Conservation (phyloP, 2,329 filamentous ascomycete genomes). For the Beauveria sp. region DNA sequence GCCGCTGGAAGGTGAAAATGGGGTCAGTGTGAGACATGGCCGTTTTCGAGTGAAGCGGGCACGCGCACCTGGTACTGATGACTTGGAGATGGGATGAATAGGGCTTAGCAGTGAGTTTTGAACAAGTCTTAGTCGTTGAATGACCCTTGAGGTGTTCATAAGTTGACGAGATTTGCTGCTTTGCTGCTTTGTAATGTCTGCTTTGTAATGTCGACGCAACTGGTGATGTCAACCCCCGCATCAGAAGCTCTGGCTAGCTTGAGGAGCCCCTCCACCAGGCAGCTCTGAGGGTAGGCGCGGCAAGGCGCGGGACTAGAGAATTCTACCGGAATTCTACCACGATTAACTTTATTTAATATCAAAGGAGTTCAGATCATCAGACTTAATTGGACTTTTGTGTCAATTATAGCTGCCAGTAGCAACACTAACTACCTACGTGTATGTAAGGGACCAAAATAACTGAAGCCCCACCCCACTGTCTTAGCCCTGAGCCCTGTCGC, state of each 20-base stretch:
- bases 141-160: slow-evolving; percentile 12
- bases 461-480: too few species aligned
- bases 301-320: too few species aligned
- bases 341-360: too few species aligned
- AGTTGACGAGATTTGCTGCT: neutral
- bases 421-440: too few species aligned
- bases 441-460: too few species aligned
- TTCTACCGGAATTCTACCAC: too few species aligned
- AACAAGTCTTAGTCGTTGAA: slow-evolving; percentile 10
- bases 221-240: slow-evolving; percentile 11
- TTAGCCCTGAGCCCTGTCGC: too few species aligned
- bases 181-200: slow-evolving; percentile 1
- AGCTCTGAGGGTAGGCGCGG: neutral
- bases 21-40: neutral
- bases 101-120: slow-evolving; percentile 4
- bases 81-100: neutral
- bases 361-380: too few species aligned
- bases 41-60: neutral
- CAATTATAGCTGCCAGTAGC: too few species aligned
- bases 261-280: neutral
- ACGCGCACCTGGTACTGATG: neutral
- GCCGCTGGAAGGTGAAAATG: neutral
- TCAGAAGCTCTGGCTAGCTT: neutral
- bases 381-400: too few species aligned
- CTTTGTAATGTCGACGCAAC: slow-evolving; percentile 8